Evolutionary conservation across 73 alveolate genomes (phyloP).

Genomic region (Paramecium tetraurelia): DNA sequence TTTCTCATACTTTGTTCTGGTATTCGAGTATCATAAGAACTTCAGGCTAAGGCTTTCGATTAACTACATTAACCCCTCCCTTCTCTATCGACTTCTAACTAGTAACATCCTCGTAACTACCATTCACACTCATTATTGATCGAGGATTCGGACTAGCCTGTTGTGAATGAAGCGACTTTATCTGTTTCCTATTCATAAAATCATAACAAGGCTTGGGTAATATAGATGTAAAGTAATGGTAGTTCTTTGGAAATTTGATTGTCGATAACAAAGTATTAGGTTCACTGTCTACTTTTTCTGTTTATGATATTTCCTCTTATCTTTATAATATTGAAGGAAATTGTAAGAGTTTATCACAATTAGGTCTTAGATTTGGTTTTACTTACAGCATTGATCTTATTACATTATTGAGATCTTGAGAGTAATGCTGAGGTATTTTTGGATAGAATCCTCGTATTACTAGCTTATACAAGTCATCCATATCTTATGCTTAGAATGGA

Average conservation of each 20-base stretch:
- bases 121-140: neutral
- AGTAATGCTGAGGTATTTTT: conserved; percentile 67
- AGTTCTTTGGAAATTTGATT: conserved; percentile 73
- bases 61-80: neutral
- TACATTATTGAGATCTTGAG: conserved; percentile 72
- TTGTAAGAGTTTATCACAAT: conserved; percentile 67
- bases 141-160: conserved; percentile 22
- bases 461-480: conserved; percentile 79
- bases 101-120: neutral
- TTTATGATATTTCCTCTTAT: conserved; percentile 45
- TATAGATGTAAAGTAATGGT: conserved; percentile 68
- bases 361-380: conserved; percentile 74
- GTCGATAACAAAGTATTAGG: conserved; percentile 69
- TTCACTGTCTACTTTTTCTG: conserved; percentile 18
- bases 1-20: neutral
- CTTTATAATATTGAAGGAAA: conserved; percentile 65
- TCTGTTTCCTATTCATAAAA: neutral
- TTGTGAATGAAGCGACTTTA: conserved; percentile 23
- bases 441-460: conserved; percentile 80
- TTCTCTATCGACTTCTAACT: conserved; percentile 5
- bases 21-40: neutral
- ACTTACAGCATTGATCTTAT: conserved; percentile 67
- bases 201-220: conserved; percentile 67
- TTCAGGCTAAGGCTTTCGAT: neutral
- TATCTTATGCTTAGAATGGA: conserved; percentile 79